Conservation (phyloP, 768 basidiomycete species). For the Pleurotus giganteus region DNA sequence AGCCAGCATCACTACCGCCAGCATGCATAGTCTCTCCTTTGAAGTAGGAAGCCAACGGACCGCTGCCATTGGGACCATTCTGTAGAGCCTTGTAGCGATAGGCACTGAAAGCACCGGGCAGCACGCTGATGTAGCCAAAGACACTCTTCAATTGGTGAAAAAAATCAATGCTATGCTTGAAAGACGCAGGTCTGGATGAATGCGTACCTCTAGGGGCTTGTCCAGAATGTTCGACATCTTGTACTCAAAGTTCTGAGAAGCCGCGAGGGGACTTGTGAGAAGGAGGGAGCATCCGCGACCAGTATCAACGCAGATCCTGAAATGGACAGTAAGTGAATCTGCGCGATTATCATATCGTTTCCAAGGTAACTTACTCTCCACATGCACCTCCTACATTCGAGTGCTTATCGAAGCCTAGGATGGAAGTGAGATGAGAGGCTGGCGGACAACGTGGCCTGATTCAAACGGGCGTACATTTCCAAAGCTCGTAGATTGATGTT, state of each 20-base stretch:
- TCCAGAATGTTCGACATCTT: conserved; percentile 97
- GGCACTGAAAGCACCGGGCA: conserved; percentile 92
- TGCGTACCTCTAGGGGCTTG: conserved; percentile 83
- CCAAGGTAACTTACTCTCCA: conserved; percentile 64
- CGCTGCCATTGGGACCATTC: conserved; percentile 85
- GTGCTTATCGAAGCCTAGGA: conserved; percentile 73
- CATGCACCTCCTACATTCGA: conserved; percentile 90
- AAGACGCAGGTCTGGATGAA: not conserved
- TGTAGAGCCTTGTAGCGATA: conserved; percentile 86
- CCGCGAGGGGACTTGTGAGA: conserved; percentile 75
- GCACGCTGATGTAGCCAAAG: conserved; percentile 83
- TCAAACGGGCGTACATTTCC: conserved; percentile 64
- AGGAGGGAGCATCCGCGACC: conserved; percentile 72
- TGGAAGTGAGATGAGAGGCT: not conserved
- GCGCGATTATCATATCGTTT: not conserved
- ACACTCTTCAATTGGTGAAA: conserved; percentile 51
- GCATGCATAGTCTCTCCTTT: conserved; percentile 89
- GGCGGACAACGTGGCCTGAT: not conserved
- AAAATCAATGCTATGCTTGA: not conserved
- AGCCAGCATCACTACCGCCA: conserved; percentile 58
- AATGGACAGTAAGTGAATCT: conserved; percentile 3
- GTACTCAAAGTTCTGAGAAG: conserved; percentile 98
- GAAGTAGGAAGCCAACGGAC: conserved; percentile 91
- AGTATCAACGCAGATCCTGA: conserved; percentile 78
- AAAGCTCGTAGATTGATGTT: conserved; percentile 93